These are phyloP conservation scores for Microdochium paspali DNA, from an alignment of 2,329 filamentous ascomycete genomes.

Conservation along the genomic window DNA sequence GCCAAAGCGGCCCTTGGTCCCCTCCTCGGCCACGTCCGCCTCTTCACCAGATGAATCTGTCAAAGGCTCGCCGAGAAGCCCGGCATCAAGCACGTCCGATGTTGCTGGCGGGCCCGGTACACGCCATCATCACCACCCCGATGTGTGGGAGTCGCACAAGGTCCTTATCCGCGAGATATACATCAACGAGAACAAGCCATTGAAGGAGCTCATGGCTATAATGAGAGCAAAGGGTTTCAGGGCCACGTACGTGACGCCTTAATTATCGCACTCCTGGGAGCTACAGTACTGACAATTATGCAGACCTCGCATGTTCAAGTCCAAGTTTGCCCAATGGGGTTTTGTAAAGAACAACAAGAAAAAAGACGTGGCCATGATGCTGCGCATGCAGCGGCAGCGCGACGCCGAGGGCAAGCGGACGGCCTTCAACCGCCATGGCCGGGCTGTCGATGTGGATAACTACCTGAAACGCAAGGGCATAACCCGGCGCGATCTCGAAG, in stretches of 20 bases:
- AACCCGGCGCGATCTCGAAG: constrained; percentile 6
- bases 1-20: background rate
- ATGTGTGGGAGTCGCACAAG: constrained; percentile 11
- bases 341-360: constrained; percentile 15
- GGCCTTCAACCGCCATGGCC: constrained; percentile 12
- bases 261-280: no score
- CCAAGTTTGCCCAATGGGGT: constrained; percentile 13
- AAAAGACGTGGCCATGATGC: constrained; percentile 13
- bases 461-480: constrained; percentile 12
- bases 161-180: constrained; percentile 13
- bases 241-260: constrained; percentile 15
- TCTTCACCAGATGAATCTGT: background rate
- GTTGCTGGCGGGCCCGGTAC: background rate
- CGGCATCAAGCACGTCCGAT: background rate
- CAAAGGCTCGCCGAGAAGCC: background rate
- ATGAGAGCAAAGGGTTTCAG: constrained; percentile 11
- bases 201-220: constrained; percentile 9
- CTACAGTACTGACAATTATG: background rate
- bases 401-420: constrained; percentile 13
- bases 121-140: constrained; percentile 6
- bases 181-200: constrained; percentile 10
- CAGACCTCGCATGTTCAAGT: constrained; percentile 13
- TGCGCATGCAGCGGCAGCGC: constrained; percentile 10
- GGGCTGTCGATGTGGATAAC: constrained; percentile 11
- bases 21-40: background rate